Evolutionary conservation across 148 eudicot species (phyloP), one percentile per base, ranked within the genome.

Genomic region (Nepenthes gracilis): DNA sequence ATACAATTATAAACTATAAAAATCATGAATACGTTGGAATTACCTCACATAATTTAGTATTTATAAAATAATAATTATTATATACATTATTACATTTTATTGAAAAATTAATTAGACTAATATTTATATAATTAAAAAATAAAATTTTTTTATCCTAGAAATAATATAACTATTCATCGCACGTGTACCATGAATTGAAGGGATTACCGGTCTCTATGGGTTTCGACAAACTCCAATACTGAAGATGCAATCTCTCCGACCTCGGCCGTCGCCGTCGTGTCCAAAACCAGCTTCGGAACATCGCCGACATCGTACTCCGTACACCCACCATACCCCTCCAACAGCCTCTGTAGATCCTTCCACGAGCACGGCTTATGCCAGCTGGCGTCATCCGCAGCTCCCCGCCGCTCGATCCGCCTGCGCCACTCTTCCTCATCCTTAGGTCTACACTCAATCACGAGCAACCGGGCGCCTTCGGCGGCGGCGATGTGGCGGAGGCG

Each of bases 331-430:
- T 84, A 84, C 43, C 72, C 75, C 48, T 84, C 87, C 64, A 89
- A 37, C 70, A 83, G 14, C 40, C 70, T 57, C 83, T 76, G 80
- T 53, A 89, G 56, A 34, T 86, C 97, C 38, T 5, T 50, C 97
- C 97, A 89, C 68, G 85, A 73, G 37, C 66, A 56, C 50, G 97
- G 94, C 77, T 84, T 86, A 67, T 86, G 93, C 87, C 94, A 71
- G 75, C 73, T 70, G 10, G 65, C 77, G 2, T 49, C 77, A 2
- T 59, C 79, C 6, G 7, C 71, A 7, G 45, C 43, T 0, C 60
- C 68, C 59, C 56, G 47, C 72, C 9, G 32, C 81, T 54, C 88
- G 34, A 62, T 43, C 49, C 82, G 71, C 64, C 64, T 75, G 2
- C 80, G 72, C 84, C 85, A 83, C 79, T 74, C 79, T 0, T 37